A percentile compares a stretch with the other conserved stretches of the same genome.
Conservation (phyloP, 2,329 filamentous ascomycete species). For the Aureobasidium uvarum region DNA sequence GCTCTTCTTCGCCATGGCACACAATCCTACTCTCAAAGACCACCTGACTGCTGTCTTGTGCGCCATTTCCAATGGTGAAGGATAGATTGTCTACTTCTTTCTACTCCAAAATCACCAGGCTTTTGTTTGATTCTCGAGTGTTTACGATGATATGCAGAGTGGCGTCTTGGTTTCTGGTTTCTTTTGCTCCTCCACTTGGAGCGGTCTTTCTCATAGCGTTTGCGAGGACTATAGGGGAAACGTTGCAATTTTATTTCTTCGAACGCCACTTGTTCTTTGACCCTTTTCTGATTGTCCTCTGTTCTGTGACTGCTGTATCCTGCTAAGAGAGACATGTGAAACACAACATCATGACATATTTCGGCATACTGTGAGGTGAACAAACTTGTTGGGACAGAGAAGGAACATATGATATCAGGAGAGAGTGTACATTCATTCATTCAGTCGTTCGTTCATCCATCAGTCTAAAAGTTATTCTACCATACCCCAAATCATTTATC, state of each 20-base stretch:
- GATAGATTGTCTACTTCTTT: constrained; percentile 33
- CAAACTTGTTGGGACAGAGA: too few relatives aligned
- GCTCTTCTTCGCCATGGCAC: constrained; percentile 66
- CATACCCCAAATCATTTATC: constrained; percentile 11
- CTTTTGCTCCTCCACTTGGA: background rate
- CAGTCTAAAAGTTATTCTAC: background rate
- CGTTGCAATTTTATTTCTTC: background rate
- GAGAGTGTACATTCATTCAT: background rate
- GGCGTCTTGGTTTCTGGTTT: constrained; percentile 1
- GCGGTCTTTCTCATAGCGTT: background rate
- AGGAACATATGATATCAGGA: background rate
- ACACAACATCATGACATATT: too few relatives aligned
- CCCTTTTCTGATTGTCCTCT: background rate
- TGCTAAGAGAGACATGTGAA: background rate
- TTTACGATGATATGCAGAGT: constrained; percentile 16
- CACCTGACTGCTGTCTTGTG: constrained; percentile 35
- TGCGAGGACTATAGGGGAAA: background rate
- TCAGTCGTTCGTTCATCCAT: background rate
- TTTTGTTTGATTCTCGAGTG: too few relatives aligned
- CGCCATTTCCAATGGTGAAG: constrained; percentile 31
- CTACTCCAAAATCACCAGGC: background rate
- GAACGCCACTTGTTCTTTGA: background rate
- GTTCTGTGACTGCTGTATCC: background rate
- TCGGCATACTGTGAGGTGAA: too few relatives aligned
- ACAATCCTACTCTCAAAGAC: constrained; percentile 54